Evolutionary conservation across 768 basidiomycete genomes (phyloP).

Genomic region (Kwoniella pini): DNA sequence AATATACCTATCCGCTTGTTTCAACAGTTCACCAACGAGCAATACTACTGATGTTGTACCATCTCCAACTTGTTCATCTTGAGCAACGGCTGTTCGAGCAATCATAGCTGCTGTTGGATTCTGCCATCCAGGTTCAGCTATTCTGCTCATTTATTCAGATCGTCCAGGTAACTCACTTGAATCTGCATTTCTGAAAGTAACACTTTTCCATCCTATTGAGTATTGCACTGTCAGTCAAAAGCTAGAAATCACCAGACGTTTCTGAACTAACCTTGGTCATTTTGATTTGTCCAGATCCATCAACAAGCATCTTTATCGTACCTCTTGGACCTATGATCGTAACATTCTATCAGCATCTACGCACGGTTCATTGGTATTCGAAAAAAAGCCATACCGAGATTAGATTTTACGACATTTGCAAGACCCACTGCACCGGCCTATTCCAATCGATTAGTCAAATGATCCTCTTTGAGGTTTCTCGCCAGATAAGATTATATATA

Average conservation of each 20-base stretch:
- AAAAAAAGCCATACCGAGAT: constrained; percentile 68
- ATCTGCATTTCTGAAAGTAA: constrained; percentile 99
- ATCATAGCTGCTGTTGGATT: constrained; percentile 99
- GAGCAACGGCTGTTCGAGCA: constrained; percentile 94
- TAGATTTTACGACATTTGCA: constrained; percentile 93
- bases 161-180: constrained; percentile 49
- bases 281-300: constrained; percentile 94
- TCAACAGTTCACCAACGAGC: constrained; percentile 90
- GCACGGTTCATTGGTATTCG: background rate
- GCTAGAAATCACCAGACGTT: no score
- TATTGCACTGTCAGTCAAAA: background rate
- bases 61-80: constrained; percentile 98
- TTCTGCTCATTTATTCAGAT: background rate
- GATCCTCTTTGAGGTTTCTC: no score
- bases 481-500: no score
- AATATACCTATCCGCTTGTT: constrained; percentile 96
- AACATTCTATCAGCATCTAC: background rate
- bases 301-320: constrained; percentile 98
- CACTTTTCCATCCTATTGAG: constrained; percentile 82
- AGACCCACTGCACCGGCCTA: constrained; percentile 90
- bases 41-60: constrained; percentile 96
- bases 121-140: constrained; percentile 23
- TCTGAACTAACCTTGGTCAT: constrained; percentile 77
- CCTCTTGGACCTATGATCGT: constrained; percentile 76
- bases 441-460: no score